Conservation (phyloP, 2,329 filamentous ascomycete genomes). For the Diatrype stigma region DNA sequence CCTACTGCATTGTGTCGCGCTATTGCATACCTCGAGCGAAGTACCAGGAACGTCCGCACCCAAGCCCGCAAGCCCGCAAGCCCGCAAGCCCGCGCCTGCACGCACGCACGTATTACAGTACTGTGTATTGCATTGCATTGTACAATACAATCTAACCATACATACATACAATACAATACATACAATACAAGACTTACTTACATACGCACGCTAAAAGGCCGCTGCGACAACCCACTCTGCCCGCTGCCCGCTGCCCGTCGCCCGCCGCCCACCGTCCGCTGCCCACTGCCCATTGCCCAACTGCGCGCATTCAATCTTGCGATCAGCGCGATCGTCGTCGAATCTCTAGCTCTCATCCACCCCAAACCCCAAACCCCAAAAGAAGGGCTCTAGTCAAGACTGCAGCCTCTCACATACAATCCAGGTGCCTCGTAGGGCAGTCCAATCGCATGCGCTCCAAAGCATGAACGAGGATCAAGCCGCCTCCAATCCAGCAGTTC, state of each 20-base stretch:
- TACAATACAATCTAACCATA: not conserved
- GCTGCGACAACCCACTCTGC: not conserved
- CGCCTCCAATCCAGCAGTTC: conserved; percentile 15
- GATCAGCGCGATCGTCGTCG: conserved; percentile 28
- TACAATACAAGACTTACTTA: not conserved
- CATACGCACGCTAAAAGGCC: not conserved
- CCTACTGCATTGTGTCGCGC: not conserved
- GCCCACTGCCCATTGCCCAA: conserved; percentile 15
- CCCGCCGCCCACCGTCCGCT: conserved; percentile 8
- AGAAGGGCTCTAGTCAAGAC: conserved; percentile 1
- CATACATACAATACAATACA: not conserved
- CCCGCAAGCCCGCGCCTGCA: not conserved
- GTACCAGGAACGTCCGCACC: not conserved
- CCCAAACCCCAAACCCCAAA: conserved; percentile 1
- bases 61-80: not conserved
- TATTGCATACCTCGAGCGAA: not conserved
- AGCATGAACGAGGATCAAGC: conserved; percentile 24
- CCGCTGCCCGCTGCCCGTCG: not conserved
- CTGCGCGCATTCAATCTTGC: conserved; percentile 9
- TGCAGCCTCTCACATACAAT: conserved; percentile 8
- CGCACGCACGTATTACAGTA: not conserved
- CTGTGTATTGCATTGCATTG: not conserved
- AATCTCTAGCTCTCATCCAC: conserved; percentile 4
- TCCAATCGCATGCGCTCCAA: conserved; percentile 20
- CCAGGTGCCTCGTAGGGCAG: conserved; percentile 15